A percentile compares a stretch with the other conserved stretches of the same genome.
These are phyloP conservation scores for Wilcoxina mikolae DNA, from an alignment of 495 filamentous ascomycete species.

Conservation along the genomic window DNA sequence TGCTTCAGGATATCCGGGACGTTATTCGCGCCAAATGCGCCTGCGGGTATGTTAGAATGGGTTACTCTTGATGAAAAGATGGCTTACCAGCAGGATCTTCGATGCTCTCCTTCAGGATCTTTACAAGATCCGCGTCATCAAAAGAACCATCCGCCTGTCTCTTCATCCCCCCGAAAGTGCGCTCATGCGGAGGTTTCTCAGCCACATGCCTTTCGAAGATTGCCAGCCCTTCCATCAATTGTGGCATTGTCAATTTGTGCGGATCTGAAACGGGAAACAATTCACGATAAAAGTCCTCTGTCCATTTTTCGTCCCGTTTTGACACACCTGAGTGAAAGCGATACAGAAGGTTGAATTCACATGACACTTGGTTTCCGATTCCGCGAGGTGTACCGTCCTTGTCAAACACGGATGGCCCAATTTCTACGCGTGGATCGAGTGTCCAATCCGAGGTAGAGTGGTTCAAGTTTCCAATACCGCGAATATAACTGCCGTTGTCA, in stretches of 20 bases:
- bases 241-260: constrained; percentile 36
- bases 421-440: constrained; percentile 27
- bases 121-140: constrained; percentile 47
- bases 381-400: constrained; percentile 25
- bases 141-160: constrained; percentile 43
- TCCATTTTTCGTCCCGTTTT: constrained; percentile 51
- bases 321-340: constrained; percentile 56
- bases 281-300: constrained; percentile 40
- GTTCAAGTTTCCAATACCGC: constrained; percentile 21
- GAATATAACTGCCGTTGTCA: constrained; percentile 14
- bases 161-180: constrained; percentile 44
- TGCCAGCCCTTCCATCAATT: constrained; percentile 40
- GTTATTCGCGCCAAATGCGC: constrained; percentile 44
- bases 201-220: constrained; percentile 38
- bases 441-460: constrained; percentile 16
- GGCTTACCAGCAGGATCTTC: constrained; percentile 47
- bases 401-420: constrained; percentile 13
- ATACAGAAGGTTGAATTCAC: constrained; percentile 61
- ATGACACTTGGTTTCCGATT: constrained; percentile 53
- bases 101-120: constrained; percentile 43
- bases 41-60: no score
- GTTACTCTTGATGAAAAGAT: constrained; percentile 9
- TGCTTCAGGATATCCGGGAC: constrained; percentile 44
- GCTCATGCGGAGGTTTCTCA: constrained; percentile 37
- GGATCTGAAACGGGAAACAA: constrained; percentile 38